A percentile compares a stretch with the other conserved stretches of the same genome.
Conservation (phyloP, 2,329 filamentous ascomycete genomes). For the Fusarium torulosum region DNA sequence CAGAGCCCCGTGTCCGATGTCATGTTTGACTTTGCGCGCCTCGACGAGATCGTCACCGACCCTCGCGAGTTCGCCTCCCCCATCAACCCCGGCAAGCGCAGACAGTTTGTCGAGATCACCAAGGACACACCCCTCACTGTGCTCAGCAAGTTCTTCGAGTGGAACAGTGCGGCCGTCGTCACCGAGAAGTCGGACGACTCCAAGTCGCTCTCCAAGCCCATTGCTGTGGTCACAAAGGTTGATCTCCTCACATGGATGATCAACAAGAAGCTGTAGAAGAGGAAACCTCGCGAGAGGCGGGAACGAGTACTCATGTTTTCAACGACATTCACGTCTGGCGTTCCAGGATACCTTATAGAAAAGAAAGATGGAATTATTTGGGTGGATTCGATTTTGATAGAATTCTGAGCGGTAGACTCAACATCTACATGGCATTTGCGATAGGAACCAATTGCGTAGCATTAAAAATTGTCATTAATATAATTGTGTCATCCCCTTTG, state of each 20-base stretch:
- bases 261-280: slow-evolving; percentile 62
- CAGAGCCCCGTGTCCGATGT: slow-evolving; percentile 83
- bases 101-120: slow-evolving; percentile 94
- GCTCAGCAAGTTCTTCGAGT: slow-evolving; percentile 94
- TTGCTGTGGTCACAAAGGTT: slow-evolving; percentile 96
- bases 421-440: slow-evolving; percentile 54
- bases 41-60: slow-evolving; percentile 93
- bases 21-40: slow-evolving; percentile 95
- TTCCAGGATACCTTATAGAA: slow-evolving; percentile 47
- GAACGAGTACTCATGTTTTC: slow-evolving; percentile 52
- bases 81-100: slow-evolving; percentile 59
- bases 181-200: slow-evolving; percentile 77
- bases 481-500: slow-evolving; percentile 29
- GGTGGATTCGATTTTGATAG: slow-evolving; percentile 34
- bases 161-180: slow-evolving; percentile 96
- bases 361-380: slow-evolving; percentile 33
- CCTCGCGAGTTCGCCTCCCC: slow-evolving; percentile 71
- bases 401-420: slow-evolving; percentile 56
- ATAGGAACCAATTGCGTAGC: slow-evolving; percentile 28
- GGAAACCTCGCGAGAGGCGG: slow-evolving; percentile 38
- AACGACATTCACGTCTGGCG: slow-evolving; percentile 51
- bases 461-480: slow-evolving; percentile 48
- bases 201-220: slow-evolving; percentile 75
- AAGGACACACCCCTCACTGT: slow-evolving; percentile 85
- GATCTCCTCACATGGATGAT: slow-evolving; percentile 95